Evolutionary conservation across 805 yeast genomes (phyloP).

Genomic region (Trichomonascus vanleenenianus): DNA sequence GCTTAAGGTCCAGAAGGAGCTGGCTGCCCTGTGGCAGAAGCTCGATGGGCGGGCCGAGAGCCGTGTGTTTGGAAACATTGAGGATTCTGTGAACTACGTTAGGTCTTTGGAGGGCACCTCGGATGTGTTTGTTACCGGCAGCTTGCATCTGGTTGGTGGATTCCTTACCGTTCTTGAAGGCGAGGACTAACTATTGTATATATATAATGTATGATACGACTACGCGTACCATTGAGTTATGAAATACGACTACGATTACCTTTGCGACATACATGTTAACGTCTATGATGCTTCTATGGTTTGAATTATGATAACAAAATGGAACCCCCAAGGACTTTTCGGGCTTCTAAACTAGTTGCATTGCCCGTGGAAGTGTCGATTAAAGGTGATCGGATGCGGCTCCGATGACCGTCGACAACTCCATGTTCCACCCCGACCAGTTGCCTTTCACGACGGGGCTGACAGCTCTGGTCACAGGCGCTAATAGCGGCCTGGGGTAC

Average conservation of each 20-base stretch:
- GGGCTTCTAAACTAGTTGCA: too few relatives aligned
- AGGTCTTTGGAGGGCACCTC: slow-evolving; percentile 32
- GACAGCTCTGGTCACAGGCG: slow-evolving; percentile 73
- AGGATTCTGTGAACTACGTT: slow-evolving; percentile 55
- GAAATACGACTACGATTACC: too few relatives aligned
- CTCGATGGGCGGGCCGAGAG: slow-evolving; percentile 38
- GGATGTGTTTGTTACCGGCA: slow-evolving; percentile 89
- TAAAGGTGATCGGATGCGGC: too few relatives aligned
- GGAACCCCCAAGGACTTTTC: too few relatives aligned
- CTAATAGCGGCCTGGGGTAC: slow-evolving; percentile 76
- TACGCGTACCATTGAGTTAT: too few relatives aligned
- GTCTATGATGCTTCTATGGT: too few relatives aligned
- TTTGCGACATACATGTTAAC: too few relatives aligned
- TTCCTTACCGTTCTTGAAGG: slow-evolving; percentile 72
- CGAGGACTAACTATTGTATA: slow-evolving; percentile 4
- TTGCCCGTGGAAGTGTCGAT: too few relatives aligned
- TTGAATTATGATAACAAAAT: too few relatives aligned
- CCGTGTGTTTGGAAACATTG: slow-evolving; percentile 65
- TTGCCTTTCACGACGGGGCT: slow-evolving; percentile 23
- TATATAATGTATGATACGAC: background rate
- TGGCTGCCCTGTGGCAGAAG: slow-evolving; percentile 62
- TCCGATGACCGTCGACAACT: background rate
- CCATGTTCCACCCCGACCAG: slow-evolving; percentile 3
- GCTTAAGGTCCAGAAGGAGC: slow-evolving; percentile 69
- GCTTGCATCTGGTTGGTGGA: slow-evolving; percentile 92